These are phyloP conservation scores for Cryptococcus sp. DNA, from an alignment of 1,284 basidiomycete species.

Conservation along the genomic window DNA sequence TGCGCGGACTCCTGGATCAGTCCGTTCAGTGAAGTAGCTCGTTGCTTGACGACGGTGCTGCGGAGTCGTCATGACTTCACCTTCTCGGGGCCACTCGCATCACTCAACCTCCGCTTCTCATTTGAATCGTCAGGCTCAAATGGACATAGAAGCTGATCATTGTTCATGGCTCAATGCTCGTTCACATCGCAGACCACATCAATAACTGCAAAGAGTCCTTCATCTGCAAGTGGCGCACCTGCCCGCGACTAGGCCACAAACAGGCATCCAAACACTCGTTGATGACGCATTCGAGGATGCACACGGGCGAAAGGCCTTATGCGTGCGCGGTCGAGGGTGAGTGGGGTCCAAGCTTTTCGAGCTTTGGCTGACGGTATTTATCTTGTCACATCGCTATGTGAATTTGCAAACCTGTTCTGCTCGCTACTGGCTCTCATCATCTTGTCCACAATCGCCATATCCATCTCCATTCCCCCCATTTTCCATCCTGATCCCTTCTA, in stretches of 20 bases:
- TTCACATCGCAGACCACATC: conserved; percentile 29
- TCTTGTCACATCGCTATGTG: background rate
- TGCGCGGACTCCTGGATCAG: no score
- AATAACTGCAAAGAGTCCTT: conserved; percentile 29
- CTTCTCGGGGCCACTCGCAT: background rate
- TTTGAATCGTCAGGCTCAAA: no score
- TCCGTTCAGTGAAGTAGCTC: no score
- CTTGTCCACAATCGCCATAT: background rate
- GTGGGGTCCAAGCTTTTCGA: conserved; percentile 5
- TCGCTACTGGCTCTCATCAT: background rate
- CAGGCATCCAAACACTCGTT: conserved; percentile 41
- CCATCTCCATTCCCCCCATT: no score
- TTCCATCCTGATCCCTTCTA: no score
- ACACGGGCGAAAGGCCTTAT: conserved; percentile 97
- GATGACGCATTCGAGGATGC: conserved; percentile 78
- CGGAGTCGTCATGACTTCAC: no score
- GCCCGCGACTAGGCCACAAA: conserved; percentile 38
- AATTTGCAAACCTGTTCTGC: no score
- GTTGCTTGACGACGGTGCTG: no score
- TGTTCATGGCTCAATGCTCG: no score
- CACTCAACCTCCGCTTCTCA: background rate
- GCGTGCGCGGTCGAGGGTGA: conserved; percentile 67
- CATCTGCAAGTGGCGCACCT: conserved; percentile 39
- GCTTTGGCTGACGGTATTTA: background rate
- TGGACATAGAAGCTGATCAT: background rate